phyloP scores from a whole-genome alignment of 2,329 filamentous ascomycete species.

The Uncinocarpus reesii region DNA sequence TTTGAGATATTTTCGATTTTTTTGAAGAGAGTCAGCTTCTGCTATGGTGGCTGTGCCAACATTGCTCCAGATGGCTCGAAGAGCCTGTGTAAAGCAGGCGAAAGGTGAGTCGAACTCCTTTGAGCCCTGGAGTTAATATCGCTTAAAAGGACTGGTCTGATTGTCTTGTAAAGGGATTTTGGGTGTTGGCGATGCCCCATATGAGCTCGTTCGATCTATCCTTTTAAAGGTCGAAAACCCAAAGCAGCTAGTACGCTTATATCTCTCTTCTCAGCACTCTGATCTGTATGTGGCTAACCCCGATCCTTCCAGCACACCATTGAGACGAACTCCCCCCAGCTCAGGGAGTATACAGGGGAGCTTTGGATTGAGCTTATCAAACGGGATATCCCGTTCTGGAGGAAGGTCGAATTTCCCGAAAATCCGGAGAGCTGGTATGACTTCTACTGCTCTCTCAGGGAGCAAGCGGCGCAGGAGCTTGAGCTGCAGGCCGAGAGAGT shows the following conservation, averaged over 20 bases:
- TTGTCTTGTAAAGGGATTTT: slow-evolving; percentile 41
- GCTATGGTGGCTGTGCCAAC: slow-evolving; percentile 28
- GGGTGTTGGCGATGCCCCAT: slow-evolving; percentile 63
- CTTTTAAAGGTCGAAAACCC: slow-evolving; percentile 63
- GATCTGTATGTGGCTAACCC: not conserved
- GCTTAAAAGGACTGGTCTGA: slow-evolving; percentile 7
- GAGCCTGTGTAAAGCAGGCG: slow-evolving; percentile 30
- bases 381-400: slow-evolving; percentile 60
- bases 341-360: slow-evolving; percentile 58
- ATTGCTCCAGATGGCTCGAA: slow-evolving; percentile 28
- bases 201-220: slow-evolving; percentile 55
- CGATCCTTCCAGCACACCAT: slow-evolving; percentile 41
- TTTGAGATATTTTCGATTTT: not conserved
- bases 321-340: slow-evolving; percentile 66
- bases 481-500: slow-evolving; percentile 50
- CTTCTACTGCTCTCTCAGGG: slow-evolving; percentile 61
- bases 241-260: slow-evolving; percentile 52
- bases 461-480: slow-evolving; percentile 48
- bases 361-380: slow-evolving; percentile 73
- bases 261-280: not conserved
- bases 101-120: slow-evolving; percentile 24
- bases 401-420: slow-evolving; percentile 55
- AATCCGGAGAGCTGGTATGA: slow-evolving; percentile 65
- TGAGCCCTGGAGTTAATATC: not conserved
- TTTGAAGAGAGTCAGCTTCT: not conserved